A percentile compares a stretch with the other conserved stretches of the same genome.
These are phyloP conservation scores for Oryza officinalis DNA, from an alignment of 176 grass and related monocot species.

Conservation along the genomic window DNA sequence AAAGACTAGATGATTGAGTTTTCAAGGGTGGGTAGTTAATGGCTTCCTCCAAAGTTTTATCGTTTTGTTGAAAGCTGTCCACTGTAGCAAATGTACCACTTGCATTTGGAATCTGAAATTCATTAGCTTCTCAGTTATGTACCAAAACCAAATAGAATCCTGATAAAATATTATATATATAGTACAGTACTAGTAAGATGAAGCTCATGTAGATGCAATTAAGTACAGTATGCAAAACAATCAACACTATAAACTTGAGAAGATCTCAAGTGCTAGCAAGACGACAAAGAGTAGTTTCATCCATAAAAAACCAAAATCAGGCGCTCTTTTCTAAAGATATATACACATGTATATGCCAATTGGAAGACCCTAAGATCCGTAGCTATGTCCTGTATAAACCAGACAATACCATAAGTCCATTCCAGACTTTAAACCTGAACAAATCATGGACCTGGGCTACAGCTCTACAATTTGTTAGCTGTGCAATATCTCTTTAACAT, in stretches of 20 bases:
- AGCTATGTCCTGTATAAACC: background rate
- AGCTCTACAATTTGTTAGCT: background rate
- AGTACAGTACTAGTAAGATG: slow-evolving; percentile 12
- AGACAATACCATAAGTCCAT: slow-evolving; percentile 9
- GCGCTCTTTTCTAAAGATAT: background rate
- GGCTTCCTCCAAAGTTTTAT: slow-evolving; percentile 41
- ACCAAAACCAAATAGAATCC: slow-evolving; percentile 16
- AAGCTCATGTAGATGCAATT: slow-evolving; percentile 15
- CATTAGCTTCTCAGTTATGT: slow-evolving; percentile 24
- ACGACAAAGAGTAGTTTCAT: background rate
- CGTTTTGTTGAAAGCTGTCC: slow-evolving; percentile 41
- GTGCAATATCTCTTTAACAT: background rate
- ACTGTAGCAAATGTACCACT: slow-evolving; percentile 43
- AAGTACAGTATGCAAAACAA: slow-evolving; percentile 23
- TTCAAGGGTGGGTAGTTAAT: slow-evolving; percentile 44
- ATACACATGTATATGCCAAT: background rate
- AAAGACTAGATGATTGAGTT: slow-evolving; percentile 54
- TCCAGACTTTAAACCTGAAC: background rate
- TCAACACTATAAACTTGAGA: slow-evolving; percentile 15
- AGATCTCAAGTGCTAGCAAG: slow-evolving; percentile 22
- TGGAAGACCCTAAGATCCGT: background rate
- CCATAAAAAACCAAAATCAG: slow-evolving; percentile 19
- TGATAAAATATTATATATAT: background rate
- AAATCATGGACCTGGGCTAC: background rate
- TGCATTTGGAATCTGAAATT: slow-evolving; percentile 55